Conservation (phyloP, 176 grass and related monocot species). For the Tillandsia fasciculata region DNA sequence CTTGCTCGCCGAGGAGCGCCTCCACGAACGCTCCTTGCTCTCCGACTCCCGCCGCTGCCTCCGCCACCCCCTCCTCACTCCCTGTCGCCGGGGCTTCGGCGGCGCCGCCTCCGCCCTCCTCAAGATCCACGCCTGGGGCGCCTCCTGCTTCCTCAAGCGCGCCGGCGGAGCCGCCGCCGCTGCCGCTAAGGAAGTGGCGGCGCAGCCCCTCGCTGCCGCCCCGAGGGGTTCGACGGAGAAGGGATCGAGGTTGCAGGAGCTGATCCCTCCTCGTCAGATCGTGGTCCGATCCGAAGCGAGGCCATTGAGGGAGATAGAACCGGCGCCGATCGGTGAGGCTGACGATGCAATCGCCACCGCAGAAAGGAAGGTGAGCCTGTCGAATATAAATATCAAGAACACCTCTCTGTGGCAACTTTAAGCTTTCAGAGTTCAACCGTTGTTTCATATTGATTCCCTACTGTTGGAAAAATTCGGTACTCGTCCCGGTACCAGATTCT, state of each 20-base stretch:
- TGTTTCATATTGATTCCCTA: too few relatives aligned
- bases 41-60: not conserved
- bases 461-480: too few relatives aligned
- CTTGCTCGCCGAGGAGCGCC: slow-evolving; percentile 16
- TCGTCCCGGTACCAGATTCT: too few relatives aligned
- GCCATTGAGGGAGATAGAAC: slow-evolving; percentile 57
- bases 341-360: slow-evolving; percentile 7
- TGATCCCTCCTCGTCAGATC: not conserved
- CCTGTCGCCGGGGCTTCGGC: not conserved
- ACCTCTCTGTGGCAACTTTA: too few relatives aligned
- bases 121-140: slow-evolving; percentile 13
- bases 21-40: not conserved
- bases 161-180: not conserved
- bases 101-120: not conserved
- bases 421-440: too few relatives aligned
- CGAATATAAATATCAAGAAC: too few relatives aligned
- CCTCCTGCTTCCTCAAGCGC: slow-evolving; percentile 8
- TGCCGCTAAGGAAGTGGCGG: not conserved
- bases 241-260: not conserved
- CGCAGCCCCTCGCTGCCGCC: not conserved
- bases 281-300: slow-evolving; percentile 15
- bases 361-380: not conserved
- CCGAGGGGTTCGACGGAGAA: not conserved
- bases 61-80: not conserved
- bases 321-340: slow-evolving; percentile 1